Evolutionary conservation across 768 basidiomycete genomes (phyloP), one percentile per base, ranked within the genome.

Genomic region (Mycena maculata): DNA sequence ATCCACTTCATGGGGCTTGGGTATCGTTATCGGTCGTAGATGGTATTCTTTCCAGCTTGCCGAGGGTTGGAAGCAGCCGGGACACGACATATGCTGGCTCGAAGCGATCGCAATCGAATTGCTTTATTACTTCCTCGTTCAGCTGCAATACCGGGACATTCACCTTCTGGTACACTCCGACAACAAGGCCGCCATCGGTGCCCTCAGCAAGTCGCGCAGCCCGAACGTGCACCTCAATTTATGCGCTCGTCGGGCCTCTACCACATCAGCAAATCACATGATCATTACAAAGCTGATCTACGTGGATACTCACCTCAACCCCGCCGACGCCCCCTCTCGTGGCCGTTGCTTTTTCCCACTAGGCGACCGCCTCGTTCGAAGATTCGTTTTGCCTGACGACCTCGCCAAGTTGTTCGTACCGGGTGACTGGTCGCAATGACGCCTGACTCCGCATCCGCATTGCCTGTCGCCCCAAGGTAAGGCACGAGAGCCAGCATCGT

Each of bases 31-130:
- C 10, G 54, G 38, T 2, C 4, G 20, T 1, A 4, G 2, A 6
- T 56, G 54, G 54, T 56, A 56, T 30, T 25, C 54, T 4, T 42
- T 41, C 54, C n/a, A 28, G 23, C 38, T 56, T 10, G 16, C 25
- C 8, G 13, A 2, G 6, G 12, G 20, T 25, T 56, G 54, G 54
- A 25, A 42, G 27, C 6, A 2, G 3, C 23, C 22, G 20, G 54
- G 54, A 3, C 2, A 9, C 7, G 31, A 47, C 20, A 56, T 56
- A n/a, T 56, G 54, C 50, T 52, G 31, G 50, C 50, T 52, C 8
- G 50, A 52, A 16, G 50, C 50, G 3, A 12, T 52, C 11, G 54
- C 39, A 2, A 27, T 56, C 36, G 54, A 56, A n/a, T 15, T 56
- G 2, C 27, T 39, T 8, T 28, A 4, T 3, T 13, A 56, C 15